Base-by-base conservation (phyloP, 345 rosid species). In the Trapa incisa region DNA sequence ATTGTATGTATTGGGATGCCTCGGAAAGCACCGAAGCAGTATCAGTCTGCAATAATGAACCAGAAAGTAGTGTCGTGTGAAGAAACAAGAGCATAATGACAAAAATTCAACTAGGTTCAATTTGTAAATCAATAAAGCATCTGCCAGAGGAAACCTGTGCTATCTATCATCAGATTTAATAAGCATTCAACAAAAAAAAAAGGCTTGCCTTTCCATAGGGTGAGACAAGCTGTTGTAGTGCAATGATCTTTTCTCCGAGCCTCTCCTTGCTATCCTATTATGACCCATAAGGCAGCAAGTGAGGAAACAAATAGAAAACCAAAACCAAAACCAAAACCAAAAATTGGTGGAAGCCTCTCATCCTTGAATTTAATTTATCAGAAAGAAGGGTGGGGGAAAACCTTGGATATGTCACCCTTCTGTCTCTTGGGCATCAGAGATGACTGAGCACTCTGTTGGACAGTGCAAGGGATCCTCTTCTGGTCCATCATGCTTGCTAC, bases 191-290 rank as follows among this genome's bases (percentile, higher is more conserved):
- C 2, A 36, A 61, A 22, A 36, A 62, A 43, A 37, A 32, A 0
- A 32, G 29, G 29, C 29, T 22, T 80, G 89, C 99, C 99, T 94
- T 94, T 72, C 99, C 99, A 54, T 87, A 89, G 0, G 97, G 99
- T 12, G 99, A 93, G 76, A 93, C 99, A 64, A 90, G 92, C 67
- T 90, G 96, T 77, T 90, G 99, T 76, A 94, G 83, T 77, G 92
- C 86, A 45, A 85, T 81, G 41, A 94, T 86, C 33, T 89, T 86
- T 68, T 90, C 97, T 65, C 99, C 92, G 3, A 91, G 71, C 76
- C 90, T 94, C 80, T 87, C 97, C 71, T 94, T 94, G 75, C 85
- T 82, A 75, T 90, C 96, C 92, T 90, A 66, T 68, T 76, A 47
- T 61, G 76, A 74, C 43, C 50, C 7, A 42, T 10, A 58, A 36